Conservation (phyloP, 805 yeast species). For the Wickerhamiella allomyrinae region DNA sequence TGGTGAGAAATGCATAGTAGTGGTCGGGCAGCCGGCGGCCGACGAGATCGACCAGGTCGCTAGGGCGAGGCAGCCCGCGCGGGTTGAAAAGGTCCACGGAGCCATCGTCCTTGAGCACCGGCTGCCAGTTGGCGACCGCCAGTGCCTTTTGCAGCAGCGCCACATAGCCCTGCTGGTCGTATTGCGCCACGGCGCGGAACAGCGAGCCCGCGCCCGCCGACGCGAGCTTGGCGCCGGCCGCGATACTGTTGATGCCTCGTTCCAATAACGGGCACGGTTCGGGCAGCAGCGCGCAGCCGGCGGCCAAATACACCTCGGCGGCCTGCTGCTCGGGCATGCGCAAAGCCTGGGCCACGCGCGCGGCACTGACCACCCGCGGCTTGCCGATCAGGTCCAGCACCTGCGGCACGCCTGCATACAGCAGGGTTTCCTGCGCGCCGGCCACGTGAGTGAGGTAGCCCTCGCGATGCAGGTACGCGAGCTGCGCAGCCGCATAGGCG, state of each 20-base stretch:
- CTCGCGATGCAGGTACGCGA: conserved; percentile 48
- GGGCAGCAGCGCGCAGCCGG: conserved; percentile 48
- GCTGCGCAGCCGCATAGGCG: conserved; percentile 63
- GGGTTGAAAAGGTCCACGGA: conserved; percentile 42
- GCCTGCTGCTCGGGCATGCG: conserved; percentile 49
- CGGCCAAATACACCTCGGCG: conserved; percentile 58
- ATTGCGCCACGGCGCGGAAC: conserved; percentile 19
- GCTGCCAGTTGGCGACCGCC: conserved; percentile 54
- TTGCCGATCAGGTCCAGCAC: conserved; percentile 62
- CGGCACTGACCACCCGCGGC: conserved; percentile 51
- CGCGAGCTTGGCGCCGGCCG: conserved; percentile 16
- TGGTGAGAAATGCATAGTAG: conserved; percentile 61
- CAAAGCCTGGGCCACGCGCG: conserved; percentile 45
- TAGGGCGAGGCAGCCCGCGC: conserved; percentile 43
- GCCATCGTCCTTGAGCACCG: conserved; percentile 59
- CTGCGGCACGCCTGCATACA: conserved; percentile 48
- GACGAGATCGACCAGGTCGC: conserved; percentile 66
- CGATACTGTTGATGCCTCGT: conserved; percentile 7
- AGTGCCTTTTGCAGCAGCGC: conserved; percentile 51
- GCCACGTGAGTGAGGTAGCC: conserved; percentile 56
- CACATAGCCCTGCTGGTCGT: conserved; percentile 19
- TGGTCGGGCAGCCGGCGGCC: conserved; percentile 82
- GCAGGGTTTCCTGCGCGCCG: conserved; percentile 70
- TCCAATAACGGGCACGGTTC: conserved; percentile 11
- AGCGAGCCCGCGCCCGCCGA: conserved; percentile 20